These are phyloP conservation scores for Misopates orontium DNA, from an alignment of 257 asterid genomes.

Conservation along the genomic window DNA sequence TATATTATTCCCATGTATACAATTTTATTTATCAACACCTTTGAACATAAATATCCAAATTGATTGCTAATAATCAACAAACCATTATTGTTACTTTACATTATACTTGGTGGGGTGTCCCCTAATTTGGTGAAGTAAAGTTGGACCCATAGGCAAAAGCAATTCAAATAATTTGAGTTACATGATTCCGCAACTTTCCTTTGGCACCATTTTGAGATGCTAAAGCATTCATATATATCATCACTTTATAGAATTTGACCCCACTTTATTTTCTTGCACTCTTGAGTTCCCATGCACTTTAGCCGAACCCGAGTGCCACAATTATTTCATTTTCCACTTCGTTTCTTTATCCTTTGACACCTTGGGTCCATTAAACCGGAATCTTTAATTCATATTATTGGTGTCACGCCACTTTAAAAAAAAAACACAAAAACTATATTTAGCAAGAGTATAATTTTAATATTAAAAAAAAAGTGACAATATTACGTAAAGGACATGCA, in stretches of 20 bases:
- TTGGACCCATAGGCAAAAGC: constrained; percentile 29
- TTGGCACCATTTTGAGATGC: constrained; percentile 33
- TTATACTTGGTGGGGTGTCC: constrained; percentile 35
- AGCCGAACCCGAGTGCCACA: constrained; percentile 34
- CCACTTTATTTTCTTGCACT: constrained; percentile 26
- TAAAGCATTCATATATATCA: constrained; percentile 31
- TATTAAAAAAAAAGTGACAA: too few species aligned
- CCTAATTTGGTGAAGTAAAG: constrained; percentile 30
- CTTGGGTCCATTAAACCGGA: too few species aligned
- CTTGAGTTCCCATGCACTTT: constrained; percentile 32
- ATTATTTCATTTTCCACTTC: constrained; percentile 48
- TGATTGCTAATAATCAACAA: not conserved
- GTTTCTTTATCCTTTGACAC: constrained; percentile 16
- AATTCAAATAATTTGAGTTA: constrained; percentile 12
- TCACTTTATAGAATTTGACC: constrained; percentile 24
- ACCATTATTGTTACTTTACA: constrained; percentile 16
- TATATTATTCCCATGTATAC: too few species aligned
- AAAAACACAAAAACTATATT: too few species aligned
- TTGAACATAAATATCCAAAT: not conserved
- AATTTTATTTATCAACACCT: too few species aligned
- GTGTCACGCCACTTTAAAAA: too few species aligned
- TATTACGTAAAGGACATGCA: too few species aligned
- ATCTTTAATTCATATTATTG: too few species aligned
- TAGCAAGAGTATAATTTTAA: too few species aligned
- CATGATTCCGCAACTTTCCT: constrained; percentile 31